Evolutionary conservation across 257 asterid species (phyloP).

Genomic region (Lycium barbarum): DNA sequence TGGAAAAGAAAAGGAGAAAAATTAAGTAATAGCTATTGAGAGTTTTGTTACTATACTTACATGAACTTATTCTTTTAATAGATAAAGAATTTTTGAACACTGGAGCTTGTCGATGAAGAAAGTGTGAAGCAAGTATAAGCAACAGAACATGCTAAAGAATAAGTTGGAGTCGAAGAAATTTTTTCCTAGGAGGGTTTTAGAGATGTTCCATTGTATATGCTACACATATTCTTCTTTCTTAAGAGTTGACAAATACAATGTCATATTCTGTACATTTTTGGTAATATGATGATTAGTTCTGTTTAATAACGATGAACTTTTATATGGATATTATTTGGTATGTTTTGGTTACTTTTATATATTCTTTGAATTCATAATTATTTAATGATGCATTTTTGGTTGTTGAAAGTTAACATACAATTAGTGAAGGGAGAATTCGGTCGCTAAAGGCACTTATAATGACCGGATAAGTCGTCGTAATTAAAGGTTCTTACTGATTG

Average conservation of each 20-base stretch:
- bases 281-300: background rate
- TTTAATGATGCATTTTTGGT: background rate
- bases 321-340: background rate
- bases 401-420: background rate
- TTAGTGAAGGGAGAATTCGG: background rate
- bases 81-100: background rate
- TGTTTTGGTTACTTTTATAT: background rate
- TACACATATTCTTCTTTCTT: background rate
- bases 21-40: background rate
- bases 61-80: background rate
- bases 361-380: background rate
- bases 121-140: background rate
- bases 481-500: background rate
- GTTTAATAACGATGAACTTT: background rate
- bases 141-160: background rate
- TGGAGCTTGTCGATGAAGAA: background rate
- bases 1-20: background rate
- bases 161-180: background rate
- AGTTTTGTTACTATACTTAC: background rate
- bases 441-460: no score
- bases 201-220: background rate
- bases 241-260: background rate
- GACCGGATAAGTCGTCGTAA: background rate
- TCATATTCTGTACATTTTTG: background rate
- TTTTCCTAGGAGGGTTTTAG: background rate